Evolutionary conservation across 345 rosid genomes (phyloP).

Genomic region (Turritis glabra): DNA sequence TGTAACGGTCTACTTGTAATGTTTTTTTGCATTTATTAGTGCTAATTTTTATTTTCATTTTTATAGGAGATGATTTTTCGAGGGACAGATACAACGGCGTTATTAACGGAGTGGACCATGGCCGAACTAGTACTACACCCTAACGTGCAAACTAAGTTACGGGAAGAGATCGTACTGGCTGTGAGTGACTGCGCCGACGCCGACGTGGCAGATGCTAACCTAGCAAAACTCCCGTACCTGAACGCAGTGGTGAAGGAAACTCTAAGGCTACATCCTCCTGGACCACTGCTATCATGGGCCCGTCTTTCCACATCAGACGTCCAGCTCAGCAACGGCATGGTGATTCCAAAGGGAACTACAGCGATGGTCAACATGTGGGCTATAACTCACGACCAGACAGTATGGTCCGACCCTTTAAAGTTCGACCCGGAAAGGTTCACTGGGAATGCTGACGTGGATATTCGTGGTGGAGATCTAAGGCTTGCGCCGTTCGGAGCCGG

Average conservation of each 20-base stretch:
- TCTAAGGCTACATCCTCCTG: conserved; percentile 84
- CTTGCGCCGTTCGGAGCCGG: conserved; percentile 95
- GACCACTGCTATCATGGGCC: conserved; percentile 93
- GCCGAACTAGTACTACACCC: conserved; percentile 79
- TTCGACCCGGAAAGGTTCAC: conserved; percentile 73
- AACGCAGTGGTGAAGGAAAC: conserved; percentile 79
- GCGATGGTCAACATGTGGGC: conserved; percentile 99
- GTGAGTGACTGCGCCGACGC: background rate
- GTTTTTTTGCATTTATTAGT: conserved; percentile 3
- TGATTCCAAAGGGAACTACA: conserved; percentile 71
- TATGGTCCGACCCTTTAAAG: conserved; percentile 63
- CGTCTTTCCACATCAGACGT: conserved; percentile 82
- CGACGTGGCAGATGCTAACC: conserved; percentile 48
- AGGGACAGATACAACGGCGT: conserved; percentile 88
- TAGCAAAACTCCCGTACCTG: conserved; percentile 65
- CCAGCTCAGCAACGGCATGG: conserved; percentile 75
- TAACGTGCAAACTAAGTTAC: conserved; percentile 56
- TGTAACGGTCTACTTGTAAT: conserved; percentile 30
- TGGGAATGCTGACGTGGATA: conserved; percentile 53
- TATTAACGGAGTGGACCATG: conserved; percentile 90
- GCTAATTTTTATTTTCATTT: background rate
- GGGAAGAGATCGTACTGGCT: conserved; percentile 40
- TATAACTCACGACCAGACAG: conserved; percentile 64
- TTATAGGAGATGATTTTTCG: conserved; percentile 87
- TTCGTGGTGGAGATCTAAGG: conserved; percentile 67